Percentiles rank a stretch among this genome's conserved stretches.
These are phyloP conservation scores for Quercus bicolor DNA, from an alignment of 306 rosid genomes.

Conservation along the genomic window DNA sequence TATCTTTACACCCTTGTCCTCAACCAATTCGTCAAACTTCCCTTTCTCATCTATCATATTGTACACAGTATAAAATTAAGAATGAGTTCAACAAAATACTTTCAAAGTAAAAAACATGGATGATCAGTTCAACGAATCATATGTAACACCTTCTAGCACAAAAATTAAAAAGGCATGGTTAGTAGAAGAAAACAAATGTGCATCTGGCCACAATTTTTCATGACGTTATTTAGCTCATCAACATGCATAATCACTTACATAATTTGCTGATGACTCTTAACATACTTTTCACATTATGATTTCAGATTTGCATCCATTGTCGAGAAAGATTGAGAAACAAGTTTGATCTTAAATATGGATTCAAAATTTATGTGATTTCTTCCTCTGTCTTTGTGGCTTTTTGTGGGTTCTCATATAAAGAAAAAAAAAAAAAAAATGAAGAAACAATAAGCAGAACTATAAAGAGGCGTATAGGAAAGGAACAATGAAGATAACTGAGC, in stretches of 20 bases:
- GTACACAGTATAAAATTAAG: slow-evolving; percentile 12
- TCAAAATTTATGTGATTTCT: background rate
- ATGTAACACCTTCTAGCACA: slow-evolving; percentile 1
- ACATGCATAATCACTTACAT: background rate
- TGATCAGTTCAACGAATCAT: background rate
- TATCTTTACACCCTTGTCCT: slow-evolving; percentile 88
- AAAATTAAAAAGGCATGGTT: background rate
- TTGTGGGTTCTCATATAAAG: background rate
- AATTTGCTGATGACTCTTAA: background rate
- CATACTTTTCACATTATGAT: background rate
- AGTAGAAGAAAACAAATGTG: background rate
- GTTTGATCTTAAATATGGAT: background rate
- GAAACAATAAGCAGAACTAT: background rate
- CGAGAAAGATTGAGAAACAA: background rate
- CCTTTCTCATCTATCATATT: slow-evolving; percentile 72
- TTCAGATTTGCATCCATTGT: background rate
- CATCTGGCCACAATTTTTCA: background rate
- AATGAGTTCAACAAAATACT: background rate
- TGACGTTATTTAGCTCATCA: background rate
- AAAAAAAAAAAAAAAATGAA: background rate
- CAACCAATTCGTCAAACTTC: slow-evolving; percentile 85
- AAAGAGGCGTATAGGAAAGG: background rate
- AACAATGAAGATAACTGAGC: background rate
- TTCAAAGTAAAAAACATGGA: no score
- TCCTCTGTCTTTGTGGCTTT: background rate